Evolutionary conservation across 805 yeast genomes (phyloP).

Genomic region (Candida ipomoeae): DNA sequence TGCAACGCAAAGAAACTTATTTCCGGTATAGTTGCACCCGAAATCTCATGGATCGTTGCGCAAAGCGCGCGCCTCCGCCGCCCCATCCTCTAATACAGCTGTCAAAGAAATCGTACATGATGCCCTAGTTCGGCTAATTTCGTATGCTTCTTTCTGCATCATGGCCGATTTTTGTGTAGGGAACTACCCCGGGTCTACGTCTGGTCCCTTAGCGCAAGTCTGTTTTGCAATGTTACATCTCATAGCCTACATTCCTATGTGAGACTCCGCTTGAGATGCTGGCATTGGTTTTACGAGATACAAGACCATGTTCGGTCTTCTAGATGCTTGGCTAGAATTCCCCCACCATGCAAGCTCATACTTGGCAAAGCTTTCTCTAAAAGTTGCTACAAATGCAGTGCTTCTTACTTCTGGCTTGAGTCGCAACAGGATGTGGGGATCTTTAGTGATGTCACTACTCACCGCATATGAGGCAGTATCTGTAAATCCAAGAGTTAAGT

Average conservation of each 20-base stretch:
- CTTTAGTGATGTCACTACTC: neutral
- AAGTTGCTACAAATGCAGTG: neutral
- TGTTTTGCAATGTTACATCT: neutral
- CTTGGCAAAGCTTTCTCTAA: neutral
- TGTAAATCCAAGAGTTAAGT: neutral
- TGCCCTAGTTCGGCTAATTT: neutral
- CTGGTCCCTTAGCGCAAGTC: neutral
- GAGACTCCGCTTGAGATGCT: neutral
- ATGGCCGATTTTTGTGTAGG: neutral
- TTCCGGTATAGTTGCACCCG: neutral
- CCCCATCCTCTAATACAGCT: neutral
- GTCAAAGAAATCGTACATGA: neutral
- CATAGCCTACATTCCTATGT: neutral
- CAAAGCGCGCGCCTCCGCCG: neutral
- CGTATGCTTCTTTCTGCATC: neutral
- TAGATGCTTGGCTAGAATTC: neutral
- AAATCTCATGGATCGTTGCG: neutral
- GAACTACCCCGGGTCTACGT: neutral
- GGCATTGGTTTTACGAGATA: neutral
- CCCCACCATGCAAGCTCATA: neutral
- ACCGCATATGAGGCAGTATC: neutral
- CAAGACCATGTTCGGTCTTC: neutral
- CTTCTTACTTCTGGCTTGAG: neutral
- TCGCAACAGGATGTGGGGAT: neutral
- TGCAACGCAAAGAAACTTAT: neutral